Conservation (phyloP, 169 alveolate genomes). For the Perkinsus marinus region DNA sequence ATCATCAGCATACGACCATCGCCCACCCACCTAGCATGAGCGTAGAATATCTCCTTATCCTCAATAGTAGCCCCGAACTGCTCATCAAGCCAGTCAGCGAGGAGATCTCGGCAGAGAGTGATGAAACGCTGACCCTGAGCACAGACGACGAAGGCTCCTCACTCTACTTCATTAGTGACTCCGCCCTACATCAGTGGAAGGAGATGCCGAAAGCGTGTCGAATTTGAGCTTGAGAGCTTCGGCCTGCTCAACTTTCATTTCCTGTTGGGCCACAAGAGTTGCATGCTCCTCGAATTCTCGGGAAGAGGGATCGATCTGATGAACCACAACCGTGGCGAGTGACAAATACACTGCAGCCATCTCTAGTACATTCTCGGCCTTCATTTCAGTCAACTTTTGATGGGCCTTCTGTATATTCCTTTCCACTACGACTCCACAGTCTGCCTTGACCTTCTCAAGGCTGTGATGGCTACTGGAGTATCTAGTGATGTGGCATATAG, state of each 20-base stretch:
- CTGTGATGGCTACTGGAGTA: not conserved
- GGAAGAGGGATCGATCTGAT: not conserved
- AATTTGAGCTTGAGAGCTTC: not conserved
- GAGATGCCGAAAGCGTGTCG: not conserved
- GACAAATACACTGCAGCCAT: no score
- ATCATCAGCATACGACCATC: conserved; percentile 11
- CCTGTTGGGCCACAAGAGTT: not conserved
- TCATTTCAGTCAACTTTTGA: not conserved
- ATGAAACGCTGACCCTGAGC: not conserved
- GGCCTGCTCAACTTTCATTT: not conserved
- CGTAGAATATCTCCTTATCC: conserved; percentile 2
- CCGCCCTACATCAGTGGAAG: not conserved
- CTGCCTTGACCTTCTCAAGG: not conserved
- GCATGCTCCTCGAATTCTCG: not conserved
- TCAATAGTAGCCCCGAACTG: not conserved
- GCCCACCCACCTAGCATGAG: conserved; percentile 14
- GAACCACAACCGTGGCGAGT: not conserved
- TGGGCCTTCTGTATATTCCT: not conserved
- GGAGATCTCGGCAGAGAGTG: not conserved
- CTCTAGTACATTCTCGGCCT: not conserved
- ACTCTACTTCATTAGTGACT: not conserved
- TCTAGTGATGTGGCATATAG: no score
- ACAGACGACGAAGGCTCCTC: not conserved
- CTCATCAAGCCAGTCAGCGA: conserved; percentile 9
- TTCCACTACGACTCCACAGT: not conserved